Conservation (phyloP, 2,329 filamentous ascomycete species). For the Paecilomyces variotii region DNA sequence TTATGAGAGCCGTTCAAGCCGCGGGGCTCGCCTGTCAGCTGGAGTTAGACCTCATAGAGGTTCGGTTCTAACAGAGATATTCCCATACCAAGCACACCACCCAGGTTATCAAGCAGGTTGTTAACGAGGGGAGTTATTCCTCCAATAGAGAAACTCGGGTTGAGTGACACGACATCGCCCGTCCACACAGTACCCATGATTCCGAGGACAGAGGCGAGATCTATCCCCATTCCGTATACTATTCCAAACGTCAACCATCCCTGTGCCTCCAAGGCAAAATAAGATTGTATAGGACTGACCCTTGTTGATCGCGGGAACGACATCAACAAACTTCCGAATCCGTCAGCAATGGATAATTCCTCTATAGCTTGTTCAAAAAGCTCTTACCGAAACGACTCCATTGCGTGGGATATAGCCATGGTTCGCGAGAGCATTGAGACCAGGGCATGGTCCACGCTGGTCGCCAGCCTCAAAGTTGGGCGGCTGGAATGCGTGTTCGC, state of each 20-base stretch:
- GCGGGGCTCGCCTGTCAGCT: conserved; percentile 31
- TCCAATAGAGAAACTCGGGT: conserved; percentile 47
- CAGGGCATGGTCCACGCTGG: conserved; percentile 34
- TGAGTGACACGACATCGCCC: conserved; percentile 44
- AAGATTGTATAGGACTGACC: conserved; percentile 12
- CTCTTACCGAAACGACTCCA: conserved; percentile 25
- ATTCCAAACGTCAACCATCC: neutral
- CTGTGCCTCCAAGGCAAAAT: neutral
- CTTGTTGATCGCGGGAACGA: conserved; percentile 27
- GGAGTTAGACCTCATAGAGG: neutral
- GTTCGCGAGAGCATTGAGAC: conserved; percentile 37
- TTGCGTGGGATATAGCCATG: conserved; percentile 36
- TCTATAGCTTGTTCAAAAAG: neutral
- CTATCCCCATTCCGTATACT: conserved; percentile 44
- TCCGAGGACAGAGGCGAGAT: conserved; percentile 35
- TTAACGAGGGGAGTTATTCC: conserved; percentile 31
- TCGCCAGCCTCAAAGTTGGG: conserved; percentile 27
- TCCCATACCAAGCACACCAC: conserved; percentile 34
- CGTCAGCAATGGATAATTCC: conserved; percentile 4
- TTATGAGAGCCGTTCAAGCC: conserved; percentile 48
- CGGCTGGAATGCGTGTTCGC: conserved; percentile 25
- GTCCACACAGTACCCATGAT: conserved; percentile 42
- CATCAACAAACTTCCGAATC: conserved; percentile 19
- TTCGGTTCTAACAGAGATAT: neutral
- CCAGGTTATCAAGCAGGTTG: conserved; percentile 36